phyloP scores from a whole-genome alignment of 208 protist species.

The Acanthamoeba royreba region DNA sequence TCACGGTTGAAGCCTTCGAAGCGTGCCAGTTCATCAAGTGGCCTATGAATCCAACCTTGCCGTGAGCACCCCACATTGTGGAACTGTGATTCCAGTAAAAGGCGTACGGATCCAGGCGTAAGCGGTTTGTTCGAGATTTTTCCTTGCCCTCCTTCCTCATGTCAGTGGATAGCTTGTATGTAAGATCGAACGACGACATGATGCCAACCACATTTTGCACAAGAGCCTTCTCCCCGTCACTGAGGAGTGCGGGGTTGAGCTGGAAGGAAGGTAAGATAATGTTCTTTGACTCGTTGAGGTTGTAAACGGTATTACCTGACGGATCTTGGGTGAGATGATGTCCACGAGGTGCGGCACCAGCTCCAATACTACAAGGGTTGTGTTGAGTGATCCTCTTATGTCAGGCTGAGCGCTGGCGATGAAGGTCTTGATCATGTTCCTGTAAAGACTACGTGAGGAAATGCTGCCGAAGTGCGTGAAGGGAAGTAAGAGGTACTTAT shows the following conservation, averaged over 20 bases:
- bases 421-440: background rate
- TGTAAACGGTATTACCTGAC: background rate
- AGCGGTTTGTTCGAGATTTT: background rate
- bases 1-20: conserved; percentile 23
- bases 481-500: too few relatives aligned
- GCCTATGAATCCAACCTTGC: background rate
- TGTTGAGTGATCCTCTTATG: background rate
- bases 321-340: conserved; percentile 22
- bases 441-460: background rate
- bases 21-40: background rate
- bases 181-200: background rate
- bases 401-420: background rate
- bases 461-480: too few relatives aligned
- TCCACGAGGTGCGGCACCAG: background rate
- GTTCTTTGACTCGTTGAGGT: background rate
- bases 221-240: background rate
- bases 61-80: background rate
- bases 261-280: background rate
- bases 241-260: background rate
- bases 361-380: background rate
- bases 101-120: background rate
- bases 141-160: too few relatives aligned
- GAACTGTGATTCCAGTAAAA: too few relatives aligned
- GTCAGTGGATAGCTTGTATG: background rate
- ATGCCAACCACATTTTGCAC: background rate